Percentiles rank a stretch among this genome's conserved stretches.
Conservation (phyloP, 2,329 filamentous ascomycete species). For the Massarina eburnea region DNA sequence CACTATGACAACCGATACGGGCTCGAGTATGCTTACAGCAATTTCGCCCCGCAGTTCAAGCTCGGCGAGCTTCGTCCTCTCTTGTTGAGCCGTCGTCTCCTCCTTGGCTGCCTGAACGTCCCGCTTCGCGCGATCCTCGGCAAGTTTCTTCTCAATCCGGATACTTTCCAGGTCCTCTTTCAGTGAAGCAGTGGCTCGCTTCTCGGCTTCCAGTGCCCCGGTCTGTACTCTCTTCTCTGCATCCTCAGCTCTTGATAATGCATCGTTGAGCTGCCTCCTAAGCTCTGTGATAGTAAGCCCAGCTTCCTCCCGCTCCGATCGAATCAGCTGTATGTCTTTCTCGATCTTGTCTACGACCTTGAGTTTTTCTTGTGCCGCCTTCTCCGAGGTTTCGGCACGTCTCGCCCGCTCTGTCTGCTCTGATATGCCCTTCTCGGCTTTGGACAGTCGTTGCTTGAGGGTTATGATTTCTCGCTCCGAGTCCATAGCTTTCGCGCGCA, state of each 20-base stretch:
- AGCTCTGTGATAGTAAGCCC: conserved; percentile 68
- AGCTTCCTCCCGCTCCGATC: conserved; percentile 63
- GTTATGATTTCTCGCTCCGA: conserved; percentile 55
- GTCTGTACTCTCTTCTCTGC: conserved; percentile 67
- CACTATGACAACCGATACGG: not conserved
- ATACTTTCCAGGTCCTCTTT: conserved; percentile 64
- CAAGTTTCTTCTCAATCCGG: conserved; percentile 75
- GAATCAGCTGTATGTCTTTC: conserved; percentile 63
- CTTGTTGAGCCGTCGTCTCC: conserved; percentile 70
- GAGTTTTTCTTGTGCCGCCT: conserved; percentile 58
- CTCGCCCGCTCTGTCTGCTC: conserved; percentile 64
- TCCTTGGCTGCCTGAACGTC: conserved; percentile 74
- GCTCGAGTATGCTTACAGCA: conserved; percentile 41
- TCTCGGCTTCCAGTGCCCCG: conserved; percentile 69
- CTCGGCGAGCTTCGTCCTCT: conserved; percentile 69
- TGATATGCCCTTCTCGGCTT: conserved; percentile 65
- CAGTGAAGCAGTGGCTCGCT: conserved; percentile 56
- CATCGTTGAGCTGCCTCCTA: conserved; percentile 68
- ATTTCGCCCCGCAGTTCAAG: conserved; percentile 80
- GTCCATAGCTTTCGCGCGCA: conserved; percentile 58
- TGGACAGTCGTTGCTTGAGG: conserved; percentile 61
- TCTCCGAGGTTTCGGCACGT: conserved; percentile 60
- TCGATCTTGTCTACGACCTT: conserved; percentile 55
- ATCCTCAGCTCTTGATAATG: conserved; percentile 65
- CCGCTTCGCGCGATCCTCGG: conserved; percentile 67